These are phyloP conservation scores for Colletotrichum liriopes DNA, from an alignment of 2,329 filamentous ascomycete species.

Conservation along the genomic window DNA sequence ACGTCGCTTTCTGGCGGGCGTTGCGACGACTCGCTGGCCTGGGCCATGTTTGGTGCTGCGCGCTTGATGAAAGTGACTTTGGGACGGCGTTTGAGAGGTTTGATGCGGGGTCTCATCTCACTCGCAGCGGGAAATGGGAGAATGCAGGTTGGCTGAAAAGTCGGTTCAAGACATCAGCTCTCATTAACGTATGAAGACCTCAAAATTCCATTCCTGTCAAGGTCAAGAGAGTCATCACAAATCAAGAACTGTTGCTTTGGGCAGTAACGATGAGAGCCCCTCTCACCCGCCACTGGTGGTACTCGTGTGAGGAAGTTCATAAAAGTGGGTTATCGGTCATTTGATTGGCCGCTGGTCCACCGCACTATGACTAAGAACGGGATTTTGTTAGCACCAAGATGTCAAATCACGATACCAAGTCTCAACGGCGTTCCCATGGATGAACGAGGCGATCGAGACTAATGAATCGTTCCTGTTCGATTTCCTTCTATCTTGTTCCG, in stretches of 20 bases:
- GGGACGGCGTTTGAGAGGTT: constrained; percentile 48
- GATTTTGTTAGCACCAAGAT: constrained; percentile 8
- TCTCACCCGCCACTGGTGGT: not conserved
- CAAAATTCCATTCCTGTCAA: constrained; percentile 2
- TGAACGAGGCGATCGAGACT: not conserved
- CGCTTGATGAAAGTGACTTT: constrained; percentile 52
- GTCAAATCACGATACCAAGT: constrained; percentile 21
- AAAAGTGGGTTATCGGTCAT: not conserved
- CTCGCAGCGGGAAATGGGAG: constrained; percentile 8
- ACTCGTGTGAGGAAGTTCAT: constrained; percentile 32
- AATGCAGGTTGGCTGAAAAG: constrained; percentile 12
- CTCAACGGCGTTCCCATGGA: not conserved
- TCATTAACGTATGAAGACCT: not conserved
- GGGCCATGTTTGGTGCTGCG: constrained; percentile 37
- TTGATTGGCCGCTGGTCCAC: constrained; percentile 23
- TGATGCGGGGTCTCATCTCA: constrained; percentile 44
- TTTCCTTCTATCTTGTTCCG: too few relatives aligned
- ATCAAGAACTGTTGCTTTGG: not conserved
- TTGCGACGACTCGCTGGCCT: constrained; percentile 4
- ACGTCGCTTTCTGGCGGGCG: constrained; percentile 28
- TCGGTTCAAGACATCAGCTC: not conserved
- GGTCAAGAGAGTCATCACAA: not conserved
- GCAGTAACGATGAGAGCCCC: constrained; percentile 7
- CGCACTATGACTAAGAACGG: constrained; percentile 13
- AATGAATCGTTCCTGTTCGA: too few relatives aligned